Base-by-base conservation (phyloP, 345 rosid genomes). In the Tarenaya hassleriana region DNA sequence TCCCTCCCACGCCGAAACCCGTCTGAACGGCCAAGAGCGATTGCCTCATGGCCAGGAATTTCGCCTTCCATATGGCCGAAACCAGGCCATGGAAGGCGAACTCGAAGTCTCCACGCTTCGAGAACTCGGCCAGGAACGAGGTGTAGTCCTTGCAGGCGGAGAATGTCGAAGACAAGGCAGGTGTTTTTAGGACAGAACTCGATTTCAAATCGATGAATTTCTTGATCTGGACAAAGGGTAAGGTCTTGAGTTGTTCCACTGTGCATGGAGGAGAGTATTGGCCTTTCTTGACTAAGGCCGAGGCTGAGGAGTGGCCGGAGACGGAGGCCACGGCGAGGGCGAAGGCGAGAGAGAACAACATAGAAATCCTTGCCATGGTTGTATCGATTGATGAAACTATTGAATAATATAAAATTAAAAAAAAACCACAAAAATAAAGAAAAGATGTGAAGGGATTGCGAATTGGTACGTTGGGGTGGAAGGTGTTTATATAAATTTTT, bases 291-390 rank as follows among this genome's bases (percentile, higher is more conserved):
- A 47, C 9, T n/a, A n/a, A n/a, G n/a, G n/a, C n/a, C n/a, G n/a
- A n/a, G n/a, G n/a, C n/a, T n/a, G n/a, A n/a, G n/a, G n/a, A n/a
- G n/a, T n/a, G n/a, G n/a, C n/a, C n/a, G n/a, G n/a, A n/a, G n/a
- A n/a, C n/a, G n/a, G n/a, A n/a, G n/a, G n/a, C n/a, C n/a, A n/a
- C n/a, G n/a, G n/a, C 55, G 38, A 58, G 50, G 52, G 58, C 60
- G 11, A 66, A 40, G 64, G 56, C 60, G 16, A 66, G 33, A 31
- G 54, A 1, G 3, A 66, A 46, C 64, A 66, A 58, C 70, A 66
- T 55, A 45, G 70, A 66, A 19, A 66, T 66, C 64, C 64, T 66
- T 47, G 64, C 64, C 70, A 66, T 66, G 64, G 70, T 52, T 66
- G 60, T 45, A 52, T 27, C 19, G 15, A 50, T 57, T 52, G 31